Base-by-base conservation (phyloP, 495 filamentous ascomycete genomes). In the Apodospora peruviana region DNA sequence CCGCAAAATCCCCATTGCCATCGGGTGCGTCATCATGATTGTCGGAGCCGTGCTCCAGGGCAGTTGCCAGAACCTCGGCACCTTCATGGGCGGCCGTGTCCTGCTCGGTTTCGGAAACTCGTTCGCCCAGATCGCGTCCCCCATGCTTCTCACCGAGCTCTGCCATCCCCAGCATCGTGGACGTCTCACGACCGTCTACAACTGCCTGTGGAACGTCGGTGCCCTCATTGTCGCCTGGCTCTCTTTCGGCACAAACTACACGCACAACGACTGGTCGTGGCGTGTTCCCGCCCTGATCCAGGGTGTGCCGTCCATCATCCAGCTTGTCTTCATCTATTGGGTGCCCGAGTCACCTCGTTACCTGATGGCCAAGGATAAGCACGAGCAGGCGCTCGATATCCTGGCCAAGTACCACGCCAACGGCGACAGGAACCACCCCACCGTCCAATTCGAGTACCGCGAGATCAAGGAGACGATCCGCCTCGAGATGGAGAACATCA, bases 151-250 rank as follows among this genome's bases (percentile, higher is more conserved):
- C 34, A 81, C 81, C 24, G 83, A 86, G 66, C 61, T 86, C 41
- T 75, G 74, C 35, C 82, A 85, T 54, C 79, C 83, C 36, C 81
- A 85, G 62, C 82, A 85, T 46, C 81, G 81, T 65, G 82, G 75
- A 27, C 71, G 79, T 56, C 75, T 85, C 59, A 84, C 79, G 35
- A 77, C 79, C 20, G 76, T 85, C 32, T 86, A 85, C 60, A 85
- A 86, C 66, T 78, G 76, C 60, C 71, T 76, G 51, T 84, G 77
- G 74, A 82, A 83, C 62, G 68, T 78, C 23, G 79, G 78, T 25
- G 71, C 77, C 39, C 69, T 80, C 27, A 51, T 79, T 37, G 76
- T 77, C 5, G 70, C 76, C 4, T 78, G 77, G 38, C 53, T 80
- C 36, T 70, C 72, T 10, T 70, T 77, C 25, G 76, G 77, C 8